phyloP scores from a whole-genome alignment of 257 asterid genomes.

The Cordia subcordata region DNA sequence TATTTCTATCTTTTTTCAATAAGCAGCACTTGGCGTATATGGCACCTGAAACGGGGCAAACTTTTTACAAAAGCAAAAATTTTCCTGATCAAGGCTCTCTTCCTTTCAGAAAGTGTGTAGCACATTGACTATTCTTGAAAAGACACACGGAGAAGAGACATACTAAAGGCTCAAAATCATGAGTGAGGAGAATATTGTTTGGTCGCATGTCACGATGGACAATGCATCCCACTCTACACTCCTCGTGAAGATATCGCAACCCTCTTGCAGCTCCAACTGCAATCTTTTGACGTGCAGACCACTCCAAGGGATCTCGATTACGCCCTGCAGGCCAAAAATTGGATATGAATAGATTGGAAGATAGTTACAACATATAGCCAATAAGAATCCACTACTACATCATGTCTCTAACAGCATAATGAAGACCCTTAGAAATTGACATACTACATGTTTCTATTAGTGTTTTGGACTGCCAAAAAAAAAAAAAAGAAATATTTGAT shows the following conservation, averaged over 20 bases:
- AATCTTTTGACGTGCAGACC: constrained; percentile 70
- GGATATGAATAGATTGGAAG: background rate
- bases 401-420: background rate
- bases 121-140: background rate
- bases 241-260: constrained; percentile 89
- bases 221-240: constrained; percentile 91
- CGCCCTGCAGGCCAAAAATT: constrained; percentile 30
- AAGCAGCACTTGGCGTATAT: too few relatives aligned
- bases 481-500: background rate
- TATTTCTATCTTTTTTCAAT: too few relatives aligned
- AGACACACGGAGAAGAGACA: background rate
- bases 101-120: background rate
- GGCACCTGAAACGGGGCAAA: too few relatives aligned
- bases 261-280: constrained; percentile 93
- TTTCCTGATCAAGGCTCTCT: too few relatives aligned
- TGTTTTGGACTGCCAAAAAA: background rate
- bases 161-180: constrained; percentile 92
- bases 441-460: too few relatives aligned
- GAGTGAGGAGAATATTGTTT: constrained; percentile 90
- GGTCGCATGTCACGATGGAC: constrained; percentile 93
- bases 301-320: constrained; percentile 38
- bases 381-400: background rate
- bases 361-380: background rate
- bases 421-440: too few relatives aligned
- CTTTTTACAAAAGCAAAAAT: too few relatives aligned